Evolutionary conservation across 2,329 filamentous ascomycete species (phyloP), one percentile per base, ranked within the genome.

Genomic region (Penicillium capsulatum): DNA sequence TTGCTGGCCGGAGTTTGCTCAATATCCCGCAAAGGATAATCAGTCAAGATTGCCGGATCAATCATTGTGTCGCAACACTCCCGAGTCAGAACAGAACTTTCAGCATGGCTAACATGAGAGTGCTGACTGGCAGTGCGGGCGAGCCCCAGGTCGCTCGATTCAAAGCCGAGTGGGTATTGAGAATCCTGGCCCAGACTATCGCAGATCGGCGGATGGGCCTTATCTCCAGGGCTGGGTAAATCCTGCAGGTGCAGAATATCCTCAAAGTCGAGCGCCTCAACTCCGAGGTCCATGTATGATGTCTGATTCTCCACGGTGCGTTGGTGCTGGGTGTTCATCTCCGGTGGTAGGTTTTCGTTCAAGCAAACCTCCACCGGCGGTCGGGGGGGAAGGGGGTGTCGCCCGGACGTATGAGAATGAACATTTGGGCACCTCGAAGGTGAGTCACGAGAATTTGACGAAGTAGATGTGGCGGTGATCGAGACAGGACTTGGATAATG

Each of bases 401-500:
- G 31, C 22, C 43, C 26, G 27, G 28, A 13, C 34, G 16, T 39
- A 17, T 24, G 7, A 26, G 31, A 16, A 37, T 36, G 9, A 32
- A 13, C 10, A 2, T 39, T 33, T 17, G 13, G 31, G 19, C 10
- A 26, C 31, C 36, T 26, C 24, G 8, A n/a, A n/a, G n/a, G 28
- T 7, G 32, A n/a, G 16, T 41, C 20, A 7, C 17, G 39, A 31
- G 34, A 11, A 36, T 48, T 38, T 7, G 31, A 45, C n/a, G 33
- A 26, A 28, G 35, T 31, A 6, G 35, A 17, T 3, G 36, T 49
- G 7, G 26, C 22, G 31, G 31, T 22, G 26, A 47, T 32, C 3
- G 44, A 49, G 34, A 49, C 31, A 33, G 38, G 44, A 31, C 40
- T 47, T 47, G 17, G 44, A 10, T 49, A 49, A 4, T 34, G 36